Percentiles rank a stretch among this genome's conserved stretches.
Evolutionary conservation across 2,329 filamentous ascomycete species (phyloP).

Genomic region (Rasamsonia emersonii): DNA sequence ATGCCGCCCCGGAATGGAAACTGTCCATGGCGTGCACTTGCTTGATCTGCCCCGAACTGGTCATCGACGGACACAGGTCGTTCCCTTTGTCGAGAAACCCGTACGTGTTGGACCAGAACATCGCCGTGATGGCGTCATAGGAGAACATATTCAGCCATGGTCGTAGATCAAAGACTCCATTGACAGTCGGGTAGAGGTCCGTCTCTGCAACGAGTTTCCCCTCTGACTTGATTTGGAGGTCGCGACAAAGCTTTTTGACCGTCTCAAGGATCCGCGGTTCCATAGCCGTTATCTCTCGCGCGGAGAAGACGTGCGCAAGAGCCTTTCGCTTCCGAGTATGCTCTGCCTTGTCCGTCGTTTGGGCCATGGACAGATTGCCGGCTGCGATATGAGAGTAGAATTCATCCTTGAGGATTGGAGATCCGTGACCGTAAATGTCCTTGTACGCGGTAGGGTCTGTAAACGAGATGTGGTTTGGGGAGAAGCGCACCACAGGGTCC

Average conservation of each 20-base stretch:
- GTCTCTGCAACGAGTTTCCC: background rate
- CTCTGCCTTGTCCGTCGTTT: constrained; percentile 1
- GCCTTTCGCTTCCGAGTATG: constrained; percentile 6
- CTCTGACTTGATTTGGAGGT: background rate
- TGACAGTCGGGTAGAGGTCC: constrained; percentile 4
- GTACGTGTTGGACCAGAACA: constrained; percentile 8
- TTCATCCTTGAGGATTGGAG: constrained; percentile 10
- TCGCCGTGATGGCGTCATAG: constrained; percentile 10
- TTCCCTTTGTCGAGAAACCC: constrained; percentile 7
- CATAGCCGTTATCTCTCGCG: constrained; percentile 11
- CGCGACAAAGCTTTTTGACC: constrained; percentile 1
- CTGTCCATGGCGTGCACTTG: constrained; percentile 2
- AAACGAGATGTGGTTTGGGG: constrained; percentile 15
- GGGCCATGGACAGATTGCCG: constrained; percentile 5
- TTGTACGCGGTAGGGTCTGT: constrained; percentile 21
- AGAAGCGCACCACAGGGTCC: constrained; percentile 3
- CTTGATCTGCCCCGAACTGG: background rate
- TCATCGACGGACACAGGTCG: background rate
- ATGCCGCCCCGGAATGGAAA: background rate
- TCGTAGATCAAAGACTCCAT: constrained; percentile 10
- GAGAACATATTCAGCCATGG: constrained; percentile 14
- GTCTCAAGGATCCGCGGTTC: constrained; percentile 9
- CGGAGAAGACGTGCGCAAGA: constrained; percentile 12
- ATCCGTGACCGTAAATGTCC: constrained; percentile 25
- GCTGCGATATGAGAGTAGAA: constrained; percentile 10